Base-by-base conservation (phyloP, 352 stramenopile genomes). In the Phytophthora pisi region DNA sequence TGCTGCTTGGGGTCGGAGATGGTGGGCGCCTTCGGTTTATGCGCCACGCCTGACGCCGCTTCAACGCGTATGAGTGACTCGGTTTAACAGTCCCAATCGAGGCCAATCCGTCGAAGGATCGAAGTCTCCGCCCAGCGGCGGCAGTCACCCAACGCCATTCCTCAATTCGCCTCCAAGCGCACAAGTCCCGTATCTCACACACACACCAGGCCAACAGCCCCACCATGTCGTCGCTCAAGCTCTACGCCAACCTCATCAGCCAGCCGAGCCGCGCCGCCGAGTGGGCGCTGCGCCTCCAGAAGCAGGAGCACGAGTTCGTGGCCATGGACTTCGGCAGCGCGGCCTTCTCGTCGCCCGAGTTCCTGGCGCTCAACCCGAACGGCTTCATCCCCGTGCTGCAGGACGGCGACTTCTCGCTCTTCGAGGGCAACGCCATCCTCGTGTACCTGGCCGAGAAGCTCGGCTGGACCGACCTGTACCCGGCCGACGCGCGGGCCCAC, bases 361-460 rank as follows among this genome's bases (percentile, higher is more conserved):
- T 77, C 55, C 36, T 77, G n/a, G 53, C 51, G 1, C 46, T 79
- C 23, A 82, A 84, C 62, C 77, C 77, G 30, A 82, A 82, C 46
- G 59, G 64, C 10, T 38, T 78, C 16, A 75, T 84, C 11, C 77
- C 77, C 2, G 74, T 77, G 26, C 52, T 84, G 34, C 46, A 79
- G 49, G 74, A 84, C 53, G 77, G 68, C 23, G 72, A 78, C 57
- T 82, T 84, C 47, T 66, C 71, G 10, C 31, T 84, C 2, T 81
- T 75, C 23, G 76, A 84, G n/a, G 67, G 75, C 60, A 78, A 78
- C 52, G 82, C 82, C 24, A 90, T 90, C 56, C 51, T 90, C 40
- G 58, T 46, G 60, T 90, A 88, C 50, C 49, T 90, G 53, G 79
- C 79, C 20, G 64, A 86, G 55, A 88, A 83, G 68, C 63, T 77